Conservation (phyloP, 2,329 filamentous ascomycete genomes). For the Neocucurbitaria cava region DNA sequence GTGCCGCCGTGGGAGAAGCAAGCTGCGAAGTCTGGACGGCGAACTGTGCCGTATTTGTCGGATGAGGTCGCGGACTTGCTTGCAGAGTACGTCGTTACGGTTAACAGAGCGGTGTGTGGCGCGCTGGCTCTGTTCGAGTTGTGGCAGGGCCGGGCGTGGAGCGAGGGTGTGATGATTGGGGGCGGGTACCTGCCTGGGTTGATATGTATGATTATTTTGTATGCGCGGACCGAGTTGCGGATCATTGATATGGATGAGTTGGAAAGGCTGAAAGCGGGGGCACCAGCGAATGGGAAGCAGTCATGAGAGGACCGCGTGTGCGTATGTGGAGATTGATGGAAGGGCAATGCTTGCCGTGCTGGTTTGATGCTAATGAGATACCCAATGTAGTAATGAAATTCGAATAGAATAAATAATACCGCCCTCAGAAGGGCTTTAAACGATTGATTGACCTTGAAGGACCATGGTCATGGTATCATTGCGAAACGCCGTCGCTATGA, state of each 20-base stretch:
- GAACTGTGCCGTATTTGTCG: conserved; percentile 31
- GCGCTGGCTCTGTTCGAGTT: conserved; percentile 55
- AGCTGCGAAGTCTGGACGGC: conserved; percentile 10
- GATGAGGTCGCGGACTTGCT: conserved; percentile 56
- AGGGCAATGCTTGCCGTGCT: not conserved
- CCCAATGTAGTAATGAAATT: not conserved
- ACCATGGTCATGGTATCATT: conserved; percentile 5
- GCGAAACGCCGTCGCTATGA: conserved; percentile 21
- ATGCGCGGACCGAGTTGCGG: conserved; percentile 70
- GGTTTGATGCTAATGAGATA: not conserved
- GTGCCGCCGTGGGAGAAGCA: conserved; percentile 11
- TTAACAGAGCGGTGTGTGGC: conserved; percentile 65
- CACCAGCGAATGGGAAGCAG: conserved; percentile 35
- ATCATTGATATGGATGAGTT: conserved; percentile 74
- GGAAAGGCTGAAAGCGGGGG: conserved; percentile 63
- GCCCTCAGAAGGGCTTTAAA: not conserved
- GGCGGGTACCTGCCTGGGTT: conserved; percentile 54
- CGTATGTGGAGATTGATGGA: not conserved
- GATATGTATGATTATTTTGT: conserved; percentile 67
- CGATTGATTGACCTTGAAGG: not conserved
- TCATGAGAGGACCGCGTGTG: not conserved
- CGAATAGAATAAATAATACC: not conserved
- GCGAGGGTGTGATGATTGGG: conserved; percentile 39
- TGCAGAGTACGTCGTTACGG: conserved; percentile 63
- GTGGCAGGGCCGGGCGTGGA: conserved; percentile 30